These are phyloP conservation scores for Aspergillus brunneoviolaceus DNA, from an alignment of 2,329 filamentous ascomycete genomes.

Conservation along the genomic window DNA sequence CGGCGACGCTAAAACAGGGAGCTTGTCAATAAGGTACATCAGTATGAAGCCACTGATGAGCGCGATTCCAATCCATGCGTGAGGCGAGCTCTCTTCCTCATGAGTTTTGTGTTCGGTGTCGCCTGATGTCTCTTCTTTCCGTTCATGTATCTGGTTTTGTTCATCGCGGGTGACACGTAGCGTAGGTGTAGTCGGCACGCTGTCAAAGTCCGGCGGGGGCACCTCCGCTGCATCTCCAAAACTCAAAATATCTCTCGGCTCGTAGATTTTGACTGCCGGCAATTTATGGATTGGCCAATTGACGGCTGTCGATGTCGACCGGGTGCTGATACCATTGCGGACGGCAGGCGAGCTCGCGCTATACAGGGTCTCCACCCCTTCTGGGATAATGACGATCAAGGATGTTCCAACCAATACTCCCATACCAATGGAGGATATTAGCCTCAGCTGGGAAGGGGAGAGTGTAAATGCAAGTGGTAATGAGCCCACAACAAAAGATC, in stretches of 20 bases:
- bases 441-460: conserved; percentile 78
- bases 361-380: conserved; percentile 89
- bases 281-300: conserved; percentile 30
- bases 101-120: conserved; percentile 39
- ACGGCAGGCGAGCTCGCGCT: conserved; percentile 45
- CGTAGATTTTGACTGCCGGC: conserved; percentile 14
- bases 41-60: conserved; percentile 86
- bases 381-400: conserved; percentile 94
- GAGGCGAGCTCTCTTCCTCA: conserved; percentile 53
- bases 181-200: neutral
- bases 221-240: neutral
- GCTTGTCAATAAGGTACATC: conserved; percentile 92
- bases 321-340: conserved; percentile 34
- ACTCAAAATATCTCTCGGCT: neutral
- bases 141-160: conserved; percentile 23
- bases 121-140: conserved; percentile 31
- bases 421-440: conserved; percentile 89
- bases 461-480: conserved; percentile 86
- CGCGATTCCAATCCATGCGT: conserved; percentile 82
- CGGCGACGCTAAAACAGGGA: conserved; percentile 71
- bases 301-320: conserved; percentile 23
- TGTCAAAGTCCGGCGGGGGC: neutral
- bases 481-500: conserved; percentile 90
- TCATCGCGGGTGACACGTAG: conserved; percentile 26
- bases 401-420: conserved; percentile 93